Conservation (phyloP, 116 monocot genomes). For the Iris pallida region DNA sequence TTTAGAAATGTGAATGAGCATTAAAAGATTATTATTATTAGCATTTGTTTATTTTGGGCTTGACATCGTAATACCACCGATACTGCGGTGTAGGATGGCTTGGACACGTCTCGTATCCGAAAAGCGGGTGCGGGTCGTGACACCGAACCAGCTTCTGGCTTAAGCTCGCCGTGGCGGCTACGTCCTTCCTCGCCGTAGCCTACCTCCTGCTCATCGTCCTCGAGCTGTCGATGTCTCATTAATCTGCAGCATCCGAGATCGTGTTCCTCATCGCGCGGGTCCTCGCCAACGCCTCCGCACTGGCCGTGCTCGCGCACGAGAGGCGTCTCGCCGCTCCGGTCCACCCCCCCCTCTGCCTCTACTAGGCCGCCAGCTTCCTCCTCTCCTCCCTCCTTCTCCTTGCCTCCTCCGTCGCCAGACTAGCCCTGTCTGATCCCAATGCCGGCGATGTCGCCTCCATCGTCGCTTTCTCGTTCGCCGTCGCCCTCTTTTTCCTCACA, state of each 20-base stretch:
- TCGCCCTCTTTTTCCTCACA: slow-evolving; percentile 15
- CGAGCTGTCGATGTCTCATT: not conserved
- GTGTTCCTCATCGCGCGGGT: slow-evolving; percentile 33
- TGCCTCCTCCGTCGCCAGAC: slow-evolving; percentile 36
- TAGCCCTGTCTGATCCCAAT: slow-evolving; percentile 10
- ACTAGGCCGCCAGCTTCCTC: slow-evolving; percentile 39
- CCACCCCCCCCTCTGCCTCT: slow-evolving; percentile 60
- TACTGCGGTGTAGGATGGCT: too few relatives aligned
- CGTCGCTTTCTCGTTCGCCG: slow-evolving; percentile 19
- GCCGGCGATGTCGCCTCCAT: slow-evolving; percentile 27
- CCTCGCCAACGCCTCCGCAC: slow-evolving; percentile 32
- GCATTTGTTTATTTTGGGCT: too few relatives aligned
- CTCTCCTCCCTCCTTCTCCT: slow-evolving; percentile 34
- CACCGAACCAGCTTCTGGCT: slow-evolving; percentile 6
- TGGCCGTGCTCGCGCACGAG: slow-evolving; percentile 56
- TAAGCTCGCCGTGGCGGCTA: slow-evolving; percentile 19
- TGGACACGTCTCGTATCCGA: too few relatives aligned
- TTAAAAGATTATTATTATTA: too few relatives aligned
- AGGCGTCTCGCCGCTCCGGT: slow-evolving; percentile 34
- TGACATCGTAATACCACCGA: too few relatives aligned
- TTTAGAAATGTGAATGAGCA: too few relatives aligned
- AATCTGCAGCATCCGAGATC: slow-evolving; percentile 5
- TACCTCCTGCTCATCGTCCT: slow-evolving; percentile 13
- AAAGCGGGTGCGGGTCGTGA: too few relatives aligned
- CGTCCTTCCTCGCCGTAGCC: slow-evolving; percentile 22